Conservation (phyloP, 2,329 filamentous ascomycete species). For the Dryadomyces quercivorus region DNA sequence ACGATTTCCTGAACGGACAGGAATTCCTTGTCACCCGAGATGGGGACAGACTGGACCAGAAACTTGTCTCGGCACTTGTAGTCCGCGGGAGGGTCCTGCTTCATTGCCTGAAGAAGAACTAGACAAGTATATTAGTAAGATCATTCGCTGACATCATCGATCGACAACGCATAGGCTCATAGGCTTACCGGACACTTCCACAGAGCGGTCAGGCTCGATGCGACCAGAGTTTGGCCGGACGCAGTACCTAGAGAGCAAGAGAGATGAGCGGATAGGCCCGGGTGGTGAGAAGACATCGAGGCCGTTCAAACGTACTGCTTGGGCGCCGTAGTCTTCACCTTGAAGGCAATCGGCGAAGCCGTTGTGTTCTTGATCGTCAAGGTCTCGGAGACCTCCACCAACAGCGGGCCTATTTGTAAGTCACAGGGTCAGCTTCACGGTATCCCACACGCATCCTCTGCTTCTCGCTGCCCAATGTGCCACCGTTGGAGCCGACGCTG, state of each 20-base stretch:
- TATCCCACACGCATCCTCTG: neutral
- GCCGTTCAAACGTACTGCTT: constrained; percentile 69
- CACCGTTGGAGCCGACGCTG: too few species aligned
- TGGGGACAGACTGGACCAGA: constrained; percentile 28
- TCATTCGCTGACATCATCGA: neutral
- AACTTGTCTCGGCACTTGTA: constrained; percentile 52
- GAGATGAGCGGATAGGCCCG: constrained; percentile 11
- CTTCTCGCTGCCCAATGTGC: neutral
- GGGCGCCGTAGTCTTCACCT: constrained; percentile 96
- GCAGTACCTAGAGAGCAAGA: constrained; percentile 60
- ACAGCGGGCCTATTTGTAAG: constrained; percentile 47
- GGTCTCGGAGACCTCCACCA: constrained; percentile 50
- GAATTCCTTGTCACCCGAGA: constrained; percentile 74
- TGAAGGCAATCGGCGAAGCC: constrained; percentile 53
- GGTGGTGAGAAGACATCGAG: neutral
- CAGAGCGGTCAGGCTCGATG: constrained; percentile 78
- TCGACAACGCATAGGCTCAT: neutral
- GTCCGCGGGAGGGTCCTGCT: constrained; percentile 76
- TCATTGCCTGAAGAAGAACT: constrained; percentile 98
- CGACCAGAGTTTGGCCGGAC: constrained; percentile 94
- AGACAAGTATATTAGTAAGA: neutral
- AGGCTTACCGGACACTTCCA: constrained; percentile 75
- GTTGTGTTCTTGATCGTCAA: constrained; percentile 55
- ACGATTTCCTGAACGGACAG: constrained; percentile 71
- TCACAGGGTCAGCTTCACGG: neutral